Percentiles rank a stretch among this genome's conserved stretches.
Conservation (phyloP, 2,329 filamentous ascomycete genomes). For the Thelonectria olida region DNA sequence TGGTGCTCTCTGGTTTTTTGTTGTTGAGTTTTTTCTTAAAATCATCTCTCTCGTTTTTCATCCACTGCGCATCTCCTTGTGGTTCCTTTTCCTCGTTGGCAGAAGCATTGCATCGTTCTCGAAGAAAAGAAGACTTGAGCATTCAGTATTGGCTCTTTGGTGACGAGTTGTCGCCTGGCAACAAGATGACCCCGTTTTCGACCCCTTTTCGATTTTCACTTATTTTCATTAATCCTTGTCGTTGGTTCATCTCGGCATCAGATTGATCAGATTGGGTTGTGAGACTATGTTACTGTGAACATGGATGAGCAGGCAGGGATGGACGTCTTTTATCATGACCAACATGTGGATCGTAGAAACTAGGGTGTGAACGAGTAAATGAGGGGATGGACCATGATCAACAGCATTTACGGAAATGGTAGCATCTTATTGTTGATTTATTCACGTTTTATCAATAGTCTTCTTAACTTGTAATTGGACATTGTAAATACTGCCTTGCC, state of each 20-base stretch:
- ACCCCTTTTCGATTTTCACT: background rate
- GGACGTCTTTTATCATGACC: background rate
- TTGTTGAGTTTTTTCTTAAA: background rate
- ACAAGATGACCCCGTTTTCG: background rate
- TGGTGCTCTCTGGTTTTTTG: slow-evolving; percentile 21
- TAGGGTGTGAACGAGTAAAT: background rate
- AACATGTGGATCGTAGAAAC: slow-evolving; percentile 3
- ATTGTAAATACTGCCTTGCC: too few relatives aligned
- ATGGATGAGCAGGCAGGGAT: background rate
- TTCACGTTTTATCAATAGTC: background rate
- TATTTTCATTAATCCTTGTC: slow-evolving; percentile 1
- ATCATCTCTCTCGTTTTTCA: slow-evolving; percentile 9
- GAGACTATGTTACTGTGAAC: background rate
- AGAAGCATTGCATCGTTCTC: too few relatives aligned
- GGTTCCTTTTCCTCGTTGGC: background rate
- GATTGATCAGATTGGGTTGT: slow-evolving; percentile 21
- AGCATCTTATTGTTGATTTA: background rate
- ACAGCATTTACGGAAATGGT: background rate
- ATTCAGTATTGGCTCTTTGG: background rate
- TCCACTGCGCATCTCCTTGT: too few relatives aligned
- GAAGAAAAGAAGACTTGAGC: background rate
- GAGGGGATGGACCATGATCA: background rate
- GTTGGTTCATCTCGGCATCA: slow-evolving; percentile 8
- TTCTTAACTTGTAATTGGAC: background rate
- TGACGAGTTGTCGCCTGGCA: background rate